A percentile compares a stretch with the other conserved stretches of the same genome.
Evolutionary conservation across 2,329 filamentous ascomycete genomes (phyloP).

Genomic region (Trichoderma endophyticum): DNA sequence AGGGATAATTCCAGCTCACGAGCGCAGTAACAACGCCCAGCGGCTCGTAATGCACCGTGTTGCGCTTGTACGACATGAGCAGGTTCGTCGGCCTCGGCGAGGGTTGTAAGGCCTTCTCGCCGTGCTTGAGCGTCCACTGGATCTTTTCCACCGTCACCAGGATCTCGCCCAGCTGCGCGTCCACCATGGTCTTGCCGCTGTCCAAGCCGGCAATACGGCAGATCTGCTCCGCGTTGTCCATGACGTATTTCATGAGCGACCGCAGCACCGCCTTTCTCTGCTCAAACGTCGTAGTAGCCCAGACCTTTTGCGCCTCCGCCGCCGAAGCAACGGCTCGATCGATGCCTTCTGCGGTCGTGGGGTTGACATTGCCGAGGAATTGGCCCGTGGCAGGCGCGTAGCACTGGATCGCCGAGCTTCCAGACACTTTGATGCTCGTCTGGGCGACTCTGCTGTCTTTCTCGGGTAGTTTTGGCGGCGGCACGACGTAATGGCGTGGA

Average conservation of each 20-base stretch:
- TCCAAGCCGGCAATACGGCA: constrained; percentile 83
- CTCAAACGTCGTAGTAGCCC: constrained; percentile 73
- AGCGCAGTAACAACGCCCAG: constrained; percentile 88
- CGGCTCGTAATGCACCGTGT: constrained; percentile 86
- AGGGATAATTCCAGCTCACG: constrained; percentile 96
- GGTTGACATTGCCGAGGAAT: constrained; percentile 74
- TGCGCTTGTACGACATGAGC: constrained; percentile 93
- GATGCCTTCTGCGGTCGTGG: constrained; percentile 72
- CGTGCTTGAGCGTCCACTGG: constrained; percentile 88
- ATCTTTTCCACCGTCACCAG: constrained; percentile 92
- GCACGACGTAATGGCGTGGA: constrained; percentile 58
- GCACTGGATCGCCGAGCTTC: constrained; percentile 70
- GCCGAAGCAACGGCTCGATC: constrained; percentile 75
- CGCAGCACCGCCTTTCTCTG: constrained; percentile 76
- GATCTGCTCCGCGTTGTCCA: constrained; percentile 87
- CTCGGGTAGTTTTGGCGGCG: constrained; percentile 59
- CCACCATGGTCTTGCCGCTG: constrained; percentile 93
- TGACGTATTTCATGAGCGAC: constrained; percentile 75
- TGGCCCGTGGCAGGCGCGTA: constrained; percentile 88
- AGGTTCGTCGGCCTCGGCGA: constrained; percentile 80
- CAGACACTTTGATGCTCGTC: constrained; percentile 61
- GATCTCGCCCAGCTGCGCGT: constrained; percentile 91
- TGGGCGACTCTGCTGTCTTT: constrained; percentile 55
- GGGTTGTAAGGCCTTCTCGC: constrained; percentile 73
- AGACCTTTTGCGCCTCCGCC: constrained; percentile 68